A percentile compares a stretch with the other conserved stretches of the same genome.
These are phyloP conservation scores for Ploettnerulaceae sp. DNA, from an alignment of 2,329 filamentous ascomycete species.

Conservation along the genomic window DNA sequence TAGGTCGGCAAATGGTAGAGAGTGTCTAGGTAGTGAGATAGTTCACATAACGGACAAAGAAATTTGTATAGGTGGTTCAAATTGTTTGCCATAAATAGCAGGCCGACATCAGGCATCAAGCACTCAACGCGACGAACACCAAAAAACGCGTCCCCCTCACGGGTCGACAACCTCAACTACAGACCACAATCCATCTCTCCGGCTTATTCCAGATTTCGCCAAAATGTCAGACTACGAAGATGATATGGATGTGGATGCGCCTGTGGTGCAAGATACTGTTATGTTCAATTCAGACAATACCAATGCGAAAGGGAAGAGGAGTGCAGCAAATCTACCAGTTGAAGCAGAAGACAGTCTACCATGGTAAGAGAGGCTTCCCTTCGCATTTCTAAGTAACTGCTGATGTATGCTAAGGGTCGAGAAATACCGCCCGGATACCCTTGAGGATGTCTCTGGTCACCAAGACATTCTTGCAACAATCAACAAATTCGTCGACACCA, in stretches of 20 bases:
- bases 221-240: constrained; percentile 54
- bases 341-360: constrained; percentile 91
- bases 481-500: constrained; percentile 94
- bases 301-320: constrained; percentile 81
- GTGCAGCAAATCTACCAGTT: constrained; percentile 85
- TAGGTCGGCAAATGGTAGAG: too few species aligned
- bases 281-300: constrained; percentile 71
- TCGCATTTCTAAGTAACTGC: constrained; percentile 15
- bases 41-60: too few species aligned
- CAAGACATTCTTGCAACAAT: constrained; percentile 96
- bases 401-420: constrained; percentile 64
- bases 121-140: background rate
- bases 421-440: constrained; percentile 86
- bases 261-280: constrained; percentile 45
- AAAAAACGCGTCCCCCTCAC: constrained; percentile 3
- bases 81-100: too few species aligned
- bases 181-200: background rate
- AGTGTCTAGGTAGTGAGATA: too few species aligned
- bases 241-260: constrained; percentile 65
- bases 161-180: background rate
- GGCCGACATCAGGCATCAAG: background rate
- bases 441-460: constrained; percentile 92
- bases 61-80: too few species aligned
- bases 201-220: background rate
- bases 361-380: constrained; percentile 55